Evolutionary conservation across 306 rosid genomes (phyloP), one percentile per base, ranked within the genome.

Genomic region (Alnus rubra): DNA sequence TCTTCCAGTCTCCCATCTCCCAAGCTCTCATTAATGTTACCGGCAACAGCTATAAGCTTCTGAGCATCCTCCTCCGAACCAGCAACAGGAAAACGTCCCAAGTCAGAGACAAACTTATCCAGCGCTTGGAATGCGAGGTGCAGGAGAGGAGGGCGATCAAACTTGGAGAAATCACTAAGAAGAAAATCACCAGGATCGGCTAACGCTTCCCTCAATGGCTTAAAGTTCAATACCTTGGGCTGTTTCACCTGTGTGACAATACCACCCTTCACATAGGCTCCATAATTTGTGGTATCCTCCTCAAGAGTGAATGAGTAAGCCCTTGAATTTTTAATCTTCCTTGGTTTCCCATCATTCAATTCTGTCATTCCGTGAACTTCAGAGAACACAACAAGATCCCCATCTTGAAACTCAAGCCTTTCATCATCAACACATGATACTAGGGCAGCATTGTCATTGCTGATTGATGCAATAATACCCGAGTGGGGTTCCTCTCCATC

Each of bases 351-450:
- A 77, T 93, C 97, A 87, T 93, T 91, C 85, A 93, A 78, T 77
- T 93, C 97, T 15, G 87, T 88, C 98, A 93, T 91, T 77, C 98
- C 98, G 73, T 88, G 97, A 81, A 93, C 87, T 87, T 93, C 98
- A 50, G 98, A 91, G 79, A 93, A 93, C 78, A 93, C 87, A 80
- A 93, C 98, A 78, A 91, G 88, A 87, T 93, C 98, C 49, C 98
- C 98, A 86, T 93, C 98, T 86, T 93, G 93, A 86, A 89, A 93
- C 76, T 93, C 98, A 76, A 93, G 94, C 86, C 97, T 91, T 79
- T 93, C 98, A 79, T 93, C 98, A 74, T 93, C 98, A 53, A 93
- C 98, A 80, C 98, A 91, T 16, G 89, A 85, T 76, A 91, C 89
- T 18, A 89, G 78, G 39, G 98, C 88, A 78, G 94, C 92, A 65